Conservation (phyloP, 2,329 filamentous ascomycete genomes). For the Stachybotrys echinatus region DNA sequence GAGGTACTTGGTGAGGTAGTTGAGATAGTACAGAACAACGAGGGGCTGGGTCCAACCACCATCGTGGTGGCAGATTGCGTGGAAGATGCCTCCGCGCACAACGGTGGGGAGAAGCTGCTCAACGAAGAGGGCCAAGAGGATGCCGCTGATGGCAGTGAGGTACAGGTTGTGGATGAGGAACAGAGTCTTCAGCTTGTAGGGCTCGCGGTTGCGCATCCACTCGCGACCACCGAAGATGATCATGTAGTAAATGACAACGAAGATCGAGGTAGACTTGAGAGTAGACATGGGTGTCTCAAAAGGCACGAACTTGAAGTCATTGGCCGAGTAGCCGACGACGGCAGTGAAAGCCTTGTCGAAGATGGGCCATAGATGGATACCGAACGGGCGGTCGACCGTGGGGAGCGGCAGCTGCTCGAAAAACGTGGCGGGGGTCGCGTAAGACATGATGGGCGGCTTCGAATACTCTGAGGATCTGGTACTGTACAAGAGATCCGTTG, state of each 20-base stretch:
- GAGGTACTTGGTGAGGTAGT: slow-evolving; percentile 97
- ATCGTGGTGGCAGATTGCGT: slow-evolving; percentile 71
- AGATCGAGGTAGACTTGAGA: slow-evolving; percentile 72
- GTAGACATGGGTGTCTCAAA: slow-evolving; percentile 88
- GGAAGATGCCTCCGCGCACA: slow-evolving; percentile 76
- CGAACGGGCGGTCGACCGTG: slow-evolving; percentile 87
- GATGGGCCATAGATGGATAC: slow-evolving; percentile 86
- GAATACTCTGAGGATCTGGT: background rate
- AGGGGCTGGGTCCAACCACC: slow-evolving; percentile 94
- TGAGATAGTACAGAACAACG: slow-evolving; percentile 94
- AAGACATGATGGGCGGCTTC: slow-evolving; percentile 19
- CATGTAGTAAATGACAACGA: slow-evolving; percentile 84
- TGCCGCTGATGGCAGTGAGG: slow-evolving; percentile 78
- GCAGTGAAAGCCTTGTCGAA: slow-evolving; percentile 82
- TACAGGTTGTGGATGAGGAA: slow-evolving; percentile 98
- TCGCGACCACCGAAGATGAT: slow-evolving; percentile 91
- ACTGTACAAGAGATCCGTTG: background rate
- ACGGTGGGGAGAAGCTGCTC: slow-evolving; percentile 88
- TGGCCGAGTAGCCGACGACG: slow-evolving; percentile 73
- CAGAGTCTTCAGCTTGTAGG: slow-evolving; percentile 80
- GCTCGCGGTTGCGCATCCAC: slow-evolving; percentile 79
- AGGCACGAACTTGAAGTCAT: slow-evolving; percentile 78
- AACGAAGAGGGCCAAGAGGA: slow-evolving; percentile 77
- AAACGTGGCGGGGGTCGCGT: slow-evolving; percentile 35
- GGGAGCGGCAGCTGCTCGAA: slow-evolving; percentile 61